phyloP scores from a whole-genome alignment of 1,139 yeast genomes.

The Yamadazyma dushanensis region DNA sequence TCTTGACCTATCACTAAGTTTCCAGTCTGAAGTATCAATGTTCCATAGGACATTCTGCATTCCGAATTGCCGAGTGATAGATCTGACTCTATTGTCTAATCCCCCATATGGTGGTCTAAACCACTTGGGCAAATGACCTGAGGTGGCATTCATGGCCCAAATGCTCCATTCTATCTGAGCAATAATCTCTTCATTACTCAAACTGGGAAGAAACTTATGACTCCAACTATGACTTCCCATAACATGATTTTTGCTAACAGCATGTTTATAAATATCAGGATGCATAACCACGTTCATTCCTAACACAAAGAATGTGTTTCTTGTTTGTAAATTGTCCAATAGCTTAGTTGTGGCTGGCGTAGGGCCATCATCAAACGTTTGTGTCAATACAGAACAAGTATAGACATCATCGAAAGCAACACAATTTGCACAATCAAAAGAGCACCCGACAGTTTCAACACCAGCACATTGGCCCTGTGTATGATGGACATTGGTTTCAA shows the following conservation, averaged over 20 bases:
- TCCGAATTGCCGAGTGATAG: constrained; percentile 81
- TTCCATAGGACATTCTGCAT: constrained; percentile 91
- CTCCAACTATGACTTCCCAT: constrained; percentile 94
- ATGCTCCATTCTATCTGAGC: constrained; percentile 94
- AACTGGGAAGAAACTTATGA: constrained; percentile 77
- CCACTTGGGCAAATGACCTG: constrained; percentile 86
- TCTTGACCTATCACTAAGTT: constrained; percentile 44
- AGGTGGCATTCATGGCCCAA: constrained; percentile 98
- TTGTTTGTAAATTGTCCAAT: constrained; percentile 48
- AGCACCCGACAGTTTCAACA: constrained; percentile 53
- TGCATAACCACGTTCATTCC: constrained; percentile 76
- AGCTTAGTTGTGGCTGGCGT: constrained; percentile 66
- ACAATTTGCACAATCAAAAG: constrained; percentile 86
- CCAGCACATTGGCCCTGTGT: constrained; percentile 59
- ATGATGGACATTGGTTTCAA: constrained; percentile 52
- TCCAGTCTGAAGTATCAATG: constrained; percentile 91
- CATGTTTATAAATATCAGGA: constrained; percentile 68
- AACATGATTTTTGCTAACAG: constrained; percentile 66
- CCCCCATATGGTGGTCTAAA: constrained; percentile 98
- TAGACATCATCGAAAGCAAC: constrained; percentile 74
- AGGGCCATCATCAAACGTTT: constrained; percentile 96
- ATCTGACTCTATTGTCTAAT: constrained; percentile 78
- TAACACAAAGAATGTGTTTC: constrained; percentile 78
- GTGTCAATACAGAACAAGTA: constrained; percentile 73
- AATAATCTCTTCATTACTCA: constrained; percentile 74